Base-by-base conservation (phyloP, 73 alveolate species). In the Paramecium pentaurelia region DNA sequence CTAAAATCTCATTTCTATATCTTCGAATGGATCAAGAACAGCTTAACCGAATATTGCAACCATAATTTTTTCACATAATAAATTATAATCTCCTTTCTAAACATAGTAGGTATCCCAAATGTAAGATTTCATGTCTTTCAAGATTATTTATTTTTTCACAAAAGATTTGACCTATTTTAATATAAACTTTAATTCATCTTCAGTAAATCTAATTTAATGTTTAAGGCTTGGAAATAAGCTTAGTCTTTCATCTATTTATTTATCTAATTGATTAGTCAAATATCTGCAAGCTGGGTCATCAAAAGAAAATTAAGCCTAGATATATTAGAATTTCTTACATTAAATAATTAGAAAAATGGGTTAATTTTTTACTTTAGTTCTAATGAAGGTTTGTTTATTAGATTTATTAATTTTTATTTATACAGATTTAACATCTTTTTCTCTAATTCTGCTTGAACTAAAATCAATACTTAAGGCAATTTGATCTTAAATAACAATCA, bases 11-110 rank as follows among this genome's bases (percentile, higher is more conserved):
- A 77, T 77, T 9, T 77, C 89, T 5, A 77, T 18, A 42, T 77
- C 89, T 42, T 77, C 89, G 8, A 77, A 77, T 20, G 89, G 89
- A 20, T 77, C 89, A 20, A 77, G 47, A 16, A 77, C 71, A 4
- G 64, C 22, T 6, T 14, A 18, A 14, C 89, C 89, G 9, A 77
- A 77, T 16, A 77, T 20, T 18, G 68, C 38, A 27, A 8, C 42
- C 40, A 77, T 38, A 8, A 77, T 77, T 8, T 18, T 77, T 44
- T 77, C 89, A 8, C 25, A 7, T 42, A 77, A 77, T 34, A 3
- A 20, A 77, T 77, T 77, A 42, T 77, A 77, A 25, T 77, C 89
- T 8, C 89, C 89, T 42, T 77, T 37, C 42, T 16, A 16, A 40
- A 77, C 28, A 10, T 77, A 0, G 18, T 77, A 77, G 6, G 40